Percentiles rank a stretch among this genome's conserved stretches.
These are phyloP conservation scores for Aspergillus sojae DNA, from an alignment of 2,329 filamentous ascomycete genomes.

Conservation along the genomic window DNA sequence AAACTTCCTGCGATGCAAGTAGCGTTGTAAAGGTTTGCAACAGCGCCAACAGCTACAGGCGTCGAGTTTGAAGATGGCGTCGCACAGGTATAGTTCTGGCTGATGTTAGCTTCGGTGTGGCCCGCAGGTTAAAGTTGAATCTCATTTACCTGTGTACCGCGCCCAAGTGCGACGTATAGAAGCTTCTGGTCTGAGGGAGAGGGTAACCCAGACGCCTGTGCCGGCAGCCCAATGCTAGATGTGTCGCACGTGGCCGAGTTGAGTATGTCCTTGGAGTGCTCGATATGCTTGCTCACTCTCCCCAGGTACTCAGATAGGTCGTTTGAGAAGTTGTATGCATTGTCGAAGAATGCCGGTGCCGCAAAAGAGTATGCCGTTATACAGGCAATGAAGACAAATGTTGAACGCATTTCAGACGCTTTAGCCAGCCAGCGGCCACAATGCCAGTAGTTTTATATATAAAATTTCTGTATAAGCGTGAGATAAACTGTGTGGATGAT, in stretches of 20 bases:
- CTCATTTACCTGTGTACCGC: slow-evolving; percentile 65
- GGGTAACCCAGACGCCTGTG: slow-evolving; percentile 63
- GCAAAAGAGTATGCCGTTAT: slow-evolving; percentile 37
- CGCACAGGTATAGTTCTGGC: slow-evolving; percentile 88
- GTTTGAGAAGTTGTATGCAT: slow-evolving; percentile 43
- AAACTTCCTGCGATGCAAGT: slow-evolving; percentile 74
- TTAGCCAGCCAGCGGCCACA: slow-evolving; percentile 1
- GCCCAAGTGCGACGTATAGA: slow-evolving; percentile 80
- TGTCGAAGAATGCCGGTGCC: slow-evolving; percentile 37
- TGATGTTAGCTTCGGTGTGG: slow-evolving; percentile 14
- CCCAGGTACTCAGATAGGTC: slow-evolving; percentile 44
- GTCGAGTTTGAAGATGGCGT: slow-evolving; percentile 59
- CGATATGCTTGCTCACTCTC: slow-evolving; percentile 43
- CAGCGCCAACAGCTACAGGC: slow-evolving; percentile 70
- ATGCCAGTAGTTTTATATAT: neutral
- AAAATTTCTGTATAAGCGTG: neutral
- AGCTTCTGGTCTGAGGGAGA: slow-evolving; percentile 63
- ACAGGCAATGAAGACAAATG: slow-evolving; percentile 31
- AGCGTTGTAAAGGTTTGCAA: slow-evolving; percentile 85
- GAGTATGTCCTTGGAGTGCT: slow-evolving; percentile 24
- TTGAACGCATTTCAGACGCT: slow-evolving; percentile 23
- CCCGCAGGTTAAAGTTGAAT: neutral
- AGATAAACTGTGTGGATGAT: neutral
- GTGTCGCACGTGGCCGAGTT: slow-evolving; percentile 35
- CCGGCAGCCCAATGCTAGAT: slow-evolving; percentile 38